Base-by-base conservation (phyloP, 805 yeast species). In the Nakazawaea anatomiae region DNA sequence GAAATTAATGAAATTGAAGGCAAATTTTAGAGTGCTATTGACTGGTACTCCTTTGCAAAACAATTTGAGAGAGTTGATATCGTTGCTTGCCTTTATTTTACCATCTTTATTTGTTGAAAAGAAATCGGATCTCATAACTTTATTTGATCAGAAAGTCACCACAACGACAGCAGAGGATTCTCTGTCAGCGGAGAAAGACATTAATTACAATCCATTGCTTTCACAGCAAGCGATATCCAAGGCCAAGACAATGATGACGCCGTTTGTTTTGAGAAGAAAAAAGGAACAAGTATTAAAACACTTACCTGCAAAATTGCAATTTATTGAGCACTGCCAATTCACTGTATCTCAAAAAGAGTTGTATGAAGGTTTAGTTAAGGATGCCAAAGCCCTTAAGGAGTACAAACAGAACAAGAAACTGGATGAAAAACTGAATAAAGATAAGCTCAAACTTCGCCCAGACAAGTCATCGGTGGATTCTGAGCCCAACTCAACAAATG, bases 11-110 rank as follows among this genome's bases (percentile, higher is more conserved):
- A 81, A 81, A 60, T 71, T 94, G 48, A 77, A 76, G 53, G 97
- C 94, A 1, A 76, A 79, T n/a, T 94, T 92, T 70, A 76, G 99
- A 59, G 70, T 94, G 34, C 68, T 94, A 44, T 75, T 94, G 53
- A 94, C 99, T 1, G 99, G 99, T 65, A 94, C 99, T 0, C 99
- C 99, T 6, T 71, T 94, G 54, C 99, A 94, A 64, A 94, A 94
- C 63, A 94, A 94, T 64, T 72, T 94, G 61, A 81, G 83, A 61
- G 99, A 94, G 64, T 75, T 94, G 52, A 90, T 94, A 59, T 90
- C 98, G 1, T 72, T 94, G 53, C 74, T 94, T 53, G 90, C 96
- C 41, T 94, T 94, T 63, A 94, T 94, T 68, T 72, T 94, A 61
- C 99, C 99, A 0, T 68, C 75, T 14, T 72, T 89, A 35, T 94